Conservation (phyloP, 352 stramenopile genomes). For the Phytophthora crassamura region DNA sequence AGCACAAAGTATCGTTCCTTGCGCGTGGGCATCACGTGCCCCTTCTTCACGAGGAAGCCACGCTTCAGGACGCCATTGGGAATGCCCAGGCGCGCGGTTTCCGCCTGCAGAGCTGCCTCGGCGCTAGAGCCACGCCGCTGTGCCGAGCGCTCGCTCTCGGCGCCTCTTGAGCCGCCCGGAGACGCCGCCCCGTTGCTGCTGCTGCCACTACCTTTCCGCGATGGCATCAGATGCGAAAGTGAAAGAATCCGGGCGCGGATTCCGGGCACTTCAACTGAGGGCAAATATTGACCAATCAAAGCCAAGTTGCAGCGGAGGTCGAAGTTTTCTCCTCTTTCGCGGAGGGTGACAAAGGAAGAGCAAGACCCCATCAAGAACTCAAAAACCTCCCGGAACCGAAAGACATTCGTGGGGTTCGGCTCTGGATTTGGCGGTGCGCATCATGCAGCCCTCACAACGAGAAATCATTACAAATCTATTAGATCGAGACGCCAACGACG, state of each 20-base stretch:
- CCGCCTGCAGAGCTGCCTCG: constrained; percentile 27
- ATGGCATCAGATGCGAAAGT: neutral
- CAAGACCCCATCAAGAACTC: constrained; percentile 17
- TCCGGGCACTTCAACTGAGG: constrained; percentile 2
- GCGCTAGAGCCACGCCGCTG: constrained; percentile 28
- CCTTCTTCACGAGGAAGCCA: constrained; percentile 63
- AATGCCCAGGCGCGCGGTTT: constrained; percentile 23
- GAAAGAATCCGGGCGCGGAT: constrained; percentile 1
- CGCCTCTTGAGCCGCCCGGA: neutral
- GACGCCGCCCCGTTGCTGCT: constrained; percentile 1
- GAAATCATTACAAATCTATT: constrained; percentile 68
- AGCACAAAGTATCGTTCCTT: constrained; percentile 65
- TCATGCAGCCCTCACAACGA: constrained; percentile 67
- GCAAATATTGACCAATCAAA: too few relatives aligned
- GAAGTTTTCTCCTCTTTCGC: too few relatives aligned
- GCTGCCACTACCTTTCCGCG: neutral
- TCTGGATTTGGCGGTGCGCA: constrained; percentile 73
- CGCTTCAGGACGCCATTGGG: constrained; percentile 36
- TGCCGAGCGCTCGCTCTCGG: constrained; percentile 14
- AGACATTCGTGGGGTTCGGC: constrained; percentile 69
- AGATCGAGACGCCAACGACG: constrained; percentile 42
- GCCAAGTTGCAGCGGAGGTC: too few relatives aligned
- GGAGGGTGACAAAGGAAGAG: too few relatives aligned
- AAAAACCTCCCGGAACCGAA: constrained; percentile 58
- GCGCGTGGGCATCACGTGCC: constrained; percentile 60